A percentile compares a stretch with the other conserved stretches of the same genome.
phyloP scores from a whole-genome alignment of 1,139 yeast species.

The Taphrina pruni region DNA sequence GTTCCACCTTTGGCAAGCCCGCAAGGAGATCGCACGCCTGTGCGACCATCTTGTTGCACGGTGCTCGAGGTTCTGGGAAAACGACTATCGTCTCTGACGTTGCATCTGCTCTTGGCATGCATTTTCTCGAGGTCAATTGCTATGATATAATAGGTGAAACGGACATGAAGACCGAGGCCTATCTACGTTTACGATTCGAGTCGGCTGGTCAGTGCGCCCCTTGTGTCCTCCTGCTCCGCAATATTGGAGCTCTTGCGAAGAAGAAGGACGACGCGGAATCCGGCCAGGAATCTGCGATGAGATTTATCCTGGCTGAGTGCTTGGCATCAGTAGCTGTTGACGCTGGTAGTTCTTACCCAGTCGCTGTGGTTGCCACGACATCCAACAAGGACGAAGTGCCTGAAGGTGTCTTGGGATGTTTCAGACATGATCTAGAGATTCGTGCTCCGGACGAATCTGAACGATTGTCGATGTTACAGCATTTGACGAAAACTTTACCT shows the following conservation, averaged over 20 bases:
- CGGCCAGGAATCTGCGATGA: conserved; percentile 33
- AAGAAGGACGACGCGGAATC: conserved; percentile 66
- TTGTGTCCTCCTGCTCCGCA: conserved; percentile 66
- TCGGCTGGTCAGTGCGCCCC: conserved; percentile 58
- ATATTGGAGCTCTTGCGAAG: conserved; percentile 74
- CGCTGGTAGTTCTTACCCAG: conserved; percentile 43
- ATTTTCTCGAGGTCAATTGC: conserved; percentile 73
- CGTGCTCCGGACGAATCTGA: conserved; percentile 81
- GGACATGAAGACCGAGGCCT: conserved; percentile 79
- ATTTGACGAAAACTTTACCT: conserved; percentile 44
- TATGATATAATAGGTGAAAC: conserved; percentile 62
- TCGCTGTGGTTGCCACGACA: conserved; percentile 70
- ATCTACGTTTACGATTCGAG: conserved; percentile 76
- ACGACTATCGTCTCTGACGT: conserved; percentile 64
- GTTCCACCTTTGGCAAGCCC: conserved; percentile 51
- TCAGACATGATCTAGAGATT: conserved; percentile 78
- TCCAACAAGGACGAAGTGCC: conserved; percentile 74
- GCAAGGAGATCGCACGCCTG: conserved; percentile 46
- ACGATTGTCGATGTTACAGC: conserved; percentile 65
- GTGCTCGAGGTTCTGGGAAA: conserved; percentile 81
- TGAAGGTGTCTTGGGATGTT: conserved; percentile 67
- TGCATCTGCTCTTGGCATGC: conserved; percentile 67
- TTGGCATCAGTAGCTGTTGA: conserved; percentile 9
- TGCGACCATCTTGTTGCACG: conserved; percentile 69
- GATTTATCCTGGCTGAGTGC: conserved; percentile 36